phyloP scores from a whole-genome alignment of 352 stramenopile species.

The Globisporangium barbulae region DNA sequence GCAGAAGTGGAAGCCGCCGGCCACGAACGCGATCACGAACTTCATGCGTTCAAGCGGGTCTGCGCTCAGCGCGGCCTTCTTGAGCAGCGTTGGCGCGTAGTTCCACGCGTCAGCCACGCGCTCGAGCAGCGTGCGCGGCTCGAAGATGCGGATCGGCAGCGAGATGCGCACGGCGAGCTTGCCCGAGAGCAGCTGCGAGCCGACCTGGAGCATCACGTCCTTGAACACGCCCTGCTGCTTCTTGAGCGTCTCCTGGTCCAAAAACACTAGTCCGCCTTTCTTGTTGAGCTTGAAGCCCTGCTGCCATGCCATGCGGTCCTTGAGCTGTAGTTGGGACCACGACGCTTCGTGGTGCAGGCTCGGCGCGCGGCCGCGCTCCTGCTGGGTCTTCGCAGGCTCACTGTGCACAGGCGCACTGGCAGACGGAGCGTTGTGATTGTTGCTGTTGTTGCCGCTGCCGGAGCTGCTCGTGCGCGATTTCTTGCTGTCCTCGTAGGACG shows the following conservation, averaged over 20 bases:
- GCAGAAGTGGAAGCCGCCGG: constrained; percentile 69
- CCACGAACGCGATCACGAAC: constrained; percentile 66
- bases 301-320: constrained; percentile 63
- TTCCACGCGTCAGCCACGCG: constrained; percentile 73
- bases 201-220: constrained; percentile 73
- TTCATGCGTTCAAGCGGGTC: constrained; percentile 71
- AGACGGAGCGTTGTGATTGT: not conserved
- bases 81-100: constrained; percentile 72
- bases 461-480: constrained; percentile 9
- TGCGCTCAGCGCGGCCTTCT: constrained; percentile 49
- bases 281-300: constrained; percentile 63
- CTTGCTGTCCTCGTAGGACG: constrained; percentile 21
- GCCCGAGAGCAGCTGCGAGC: constrained; percentile 59
- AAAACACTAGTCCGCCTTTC: constrained; percentile 62
- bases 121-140: constrained; percentile 66
- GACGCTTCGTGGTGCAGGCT: constrained; percentile 20
- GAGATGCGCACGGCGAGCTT: constrained; percentile 73
- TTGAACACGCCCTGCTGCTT: constrained; percentile 83
- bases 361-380: constrained; percentile 8
- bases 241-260: constrained; percentile 65
- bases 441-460: constrained; percentile 5
- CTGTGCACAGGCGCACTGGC: not conserved
- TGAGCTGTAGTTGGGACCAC: constrained; percentile 46
- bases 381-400: not conserved
- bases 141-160: constrained; percentile 74